These are phyloP conservation scores for Annulohypoxylon maeteangense DNA, from an alignment of 495 filamentous ascomycete species.

Conservation along the genomic window DNA sequence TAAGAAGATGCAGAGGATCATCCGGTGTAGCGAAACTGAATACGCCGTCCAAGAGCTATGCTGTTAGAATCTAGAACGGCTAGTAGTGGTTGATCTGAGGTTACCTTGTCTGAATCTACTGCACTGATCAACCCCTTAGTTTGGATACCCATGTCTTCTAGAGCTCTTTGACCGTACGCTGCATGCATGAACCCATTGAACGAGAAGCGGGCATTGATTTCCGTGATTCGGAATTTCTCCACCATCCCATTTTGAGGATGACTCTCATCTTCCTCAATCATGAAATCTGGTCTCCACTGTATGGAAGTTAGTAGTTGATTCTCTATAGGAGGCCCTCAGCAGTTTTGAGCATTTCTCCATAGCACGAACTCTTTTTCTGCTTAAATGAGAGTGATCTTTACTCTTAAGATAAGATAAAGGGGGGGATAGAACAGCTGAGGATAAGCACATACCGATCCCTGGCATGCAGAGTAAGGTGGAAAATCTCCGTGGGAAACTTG, in stretches of 20 bases:
- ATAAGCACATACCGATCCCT: not conserved
- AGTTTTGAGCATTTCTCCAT: not conserved
- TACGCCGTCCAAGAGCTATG: not conserved
- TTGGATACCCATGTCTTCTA: not conserved
- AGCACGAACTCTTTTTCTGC: too few species aligned
- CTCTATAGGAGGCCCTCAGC: not conserved
- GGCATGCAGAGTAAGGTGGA: not conserved
- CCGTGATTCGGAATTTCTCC: constrained; percentile 3
- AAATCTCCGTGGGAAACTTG: not conserved
- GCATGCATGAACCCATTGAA: constrained; percentile 5
- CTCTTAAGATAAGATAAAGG: too few species aligned
- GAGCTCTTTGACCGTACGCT: not conserved
- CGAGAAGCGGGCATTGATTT: constrained; percentile 12
- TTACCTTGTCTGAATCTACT: not conserved
- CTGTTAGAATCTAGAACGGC: not conserved
- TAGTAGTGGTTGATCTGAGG: too few species aligned
- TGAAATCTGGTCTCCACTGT: constrained; percentile 5
- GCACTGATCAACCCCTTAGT: not conserved
- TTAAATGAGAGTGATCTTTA: too few species aligned
- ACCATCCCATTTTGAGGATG: not conserved
- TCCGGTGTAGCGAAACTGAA: not conserved
- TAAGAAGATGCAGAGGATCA: not conserved
- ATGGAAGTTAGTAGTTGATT: not conserved
- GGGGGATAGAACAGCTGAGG: too few species aligned
- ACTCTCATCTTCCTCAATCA: not conserved